Evolutionary conservation across 2,329 filamentous ascomycete genomes (phyloP), one percentile per base, ranked within the genome.

Genomic region (Neopestalotiopsis clavispora): DNA sequence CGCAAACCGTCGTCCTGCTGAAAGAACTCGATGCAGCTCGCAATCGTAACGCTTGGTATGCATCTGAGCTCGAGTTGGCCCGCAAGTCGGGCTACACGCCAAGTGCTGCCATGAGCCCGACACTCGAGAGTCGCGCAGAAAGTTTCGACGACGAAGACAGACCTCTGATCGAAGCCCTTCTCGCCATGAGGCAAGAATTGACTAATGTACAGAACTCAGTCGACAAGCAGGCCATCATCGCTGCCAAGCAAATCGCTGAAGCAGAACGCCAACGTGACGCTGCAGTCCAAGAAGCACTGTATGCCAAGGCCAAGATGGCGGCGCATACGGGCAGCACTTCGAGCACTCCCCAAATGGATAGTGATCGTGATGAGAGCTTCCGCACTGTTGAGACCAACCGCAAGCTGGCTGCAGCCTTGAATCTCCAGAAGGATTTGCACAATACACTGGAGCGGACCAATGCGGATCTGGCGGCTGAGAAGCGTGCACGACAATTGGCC

Each of bases 41-140:
- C 75, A 96, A 92, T 76, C 90, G 93, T 65, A 98, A 97, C 80
- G 95, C 95, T 0, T 99, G 96, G 96, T 98, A 97, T 80, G 94
- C 94, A 7, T 98, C 95, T 0, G 96, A 99, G 80, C 85, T 99
- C 60, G 94, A 97, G 69, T 84, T 99, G 71, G 97, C 96, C 6
- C 90, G 93, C 64, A 97, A 97, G 80, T 90, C 94, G 56, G 96
- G 96, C 4, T 99, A 98, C 76, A 87, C 90, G 6, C 88, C 93
- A 17, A 94, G 89, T 71, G 84, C 90, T 2, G 90, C 90, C 1
- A 87, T 90, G 32, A 93, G 89, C 75, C 90, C 94, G 14, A 86
- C 90, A 0, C 84, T 97, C 30, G 95, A 98, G 71, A 90, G 92
- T 73, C 90, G 92, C 70, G 86, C 91, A 2, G 94, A 97, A 73